Evolutionary conservation across 805 yeast species (phyloP), one percentile per base, ranked within the genome.

Genomic region (Ogataea trehaloabstinens): DNA sequence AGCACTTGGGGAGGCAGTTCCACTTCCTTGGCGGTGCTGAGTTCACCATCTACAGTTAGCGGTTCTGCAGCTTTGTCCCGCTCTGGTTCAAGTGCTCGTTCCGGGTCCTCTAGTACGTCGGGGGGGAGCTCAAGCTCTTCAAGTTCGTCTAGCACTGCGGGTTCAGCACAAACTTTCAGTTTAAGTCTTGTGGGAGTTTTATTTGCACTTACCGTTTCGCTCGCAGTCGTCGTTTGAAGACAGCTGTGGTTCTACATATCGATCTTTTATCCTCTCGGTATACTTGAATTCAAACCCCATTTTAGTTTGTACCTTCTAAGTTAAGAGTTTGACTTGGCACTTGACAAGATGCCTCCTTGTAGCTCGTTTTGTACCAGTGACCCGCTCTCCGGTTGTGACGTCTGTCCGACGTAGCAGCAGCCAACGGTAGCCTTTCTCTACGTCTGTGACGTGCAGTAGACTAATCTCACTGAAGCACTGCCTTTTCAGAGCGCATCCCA

Each of bases 1-100:
- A 52, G 68, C 6, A 73, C 80, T 3, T 70, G 67, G 64, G 56
- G 55, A 19, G 46, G 20, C 8, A 16, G 41, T 4, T 37, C 25
- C 19, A 40, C 51, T 5, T 22, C 37, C 3, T 34, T 52, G 27
- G 18, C 18, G 8, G 38, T 41, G 7, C 28, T 25, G n/a, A 5
- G 31, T 3, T 19, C 16, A 8, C 29, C 19, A 13, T 20, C 40
- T 18, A 25, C 44, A n/a, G 24, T 30, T 11, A 7, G 11, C 19
- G 33, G 17, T 16, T 7, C 15, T 8, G 20, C 33, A 6, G 22
- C 12, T 19, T 10, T 15, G 6, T 10, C 21, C 15, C 10, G 13
- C 6, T 11, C 30, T 8, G 30, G 30, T 27, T 27, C 30, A 11
- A 12, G 25, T 22, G 25, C 25, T 8, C 12, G 11, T 22, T 28